Base-by-base conservation (phyloP, 192 early-diverging fungal species). In the Coemansia sp. region DNA sequence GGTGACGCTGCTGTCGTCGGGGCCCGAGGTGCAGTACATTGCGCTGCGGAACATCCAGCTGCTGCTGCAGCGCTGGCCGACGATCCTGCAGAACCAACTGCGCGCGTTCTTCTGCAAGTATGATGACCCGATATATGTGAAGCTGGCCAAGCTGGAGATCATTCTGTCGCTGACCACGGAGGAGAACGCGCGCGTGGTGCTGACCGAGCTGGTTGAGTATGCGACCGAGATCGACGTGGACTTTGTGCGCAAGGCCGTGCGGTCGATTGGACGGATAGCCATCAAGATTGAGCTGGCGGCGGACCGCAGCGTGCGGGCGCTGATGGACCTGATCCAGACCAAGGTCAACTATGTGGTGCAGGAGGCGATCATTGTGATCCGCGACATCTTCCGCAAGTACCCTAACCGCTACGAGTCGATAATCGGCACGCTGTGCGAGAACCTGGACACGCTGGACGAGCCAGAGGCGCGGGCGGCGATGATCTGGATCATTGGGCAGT, bases 51-150 rank as follows among this genome's bases (percentile, higher is more conserved):
- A 99, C 73, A 99, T 97, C 60, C 83, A 92, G 32, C 79, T 99
- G 14, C 85, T 99, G 36, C 84, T 99, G 44, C 93, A 99, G 74
- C 79, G 83, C 52, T 83, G 89, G 60, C 94, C 94, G 2, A 89
- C 91, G 8, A 81, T 97, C 19, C 79, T 99, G 43, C 86, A 86
- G 45, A 89, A 89, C 53, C 93, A 99, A 69, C 85, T 97, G 65
- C 92, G 93, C 52, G 91, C 93, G n/a, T 99, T 99, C 72, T 99
- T 97, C 64, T 97, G 94, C 85, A 98, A 99, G 68, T 98, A 97
- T 79, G 92, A 95, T 69, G 97, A 99, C 69, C 94, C 97, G 8
- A 94, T 95, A 60, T 97, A 97, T 71, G 94, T 99, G 49, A 99
- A 99, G 62, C 78, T 97, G 62, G 89, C 92, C 29, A 99, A 99